Base-by-base conservation (phyloP, 2,329 filamentous ascomycete genomes). In the Microascus cirrosus region DNA sequence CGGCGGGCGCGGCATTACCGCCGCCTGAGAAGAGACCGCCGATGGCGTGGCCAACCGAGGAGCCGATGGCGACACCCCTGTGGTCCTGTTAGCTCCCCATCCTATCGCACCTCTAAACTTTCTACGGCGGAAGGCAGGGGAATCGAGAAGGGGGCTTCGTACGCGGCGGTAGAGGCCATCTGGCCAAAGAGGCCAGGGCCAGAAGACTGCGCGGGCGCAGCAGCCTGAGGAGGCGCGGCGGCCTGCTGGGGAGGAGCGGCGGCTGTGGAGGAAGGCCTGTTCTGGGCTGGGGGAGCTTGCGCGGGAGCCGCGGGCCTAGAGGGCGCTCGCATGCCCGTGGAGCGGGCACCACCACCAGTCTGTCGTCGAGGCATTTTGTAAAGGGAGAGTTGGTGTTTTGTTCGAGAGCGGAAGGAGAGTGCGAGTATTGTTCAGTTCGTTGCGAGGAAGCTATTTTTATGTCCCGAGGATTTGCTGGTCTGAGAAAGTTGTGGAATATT, bases 91-190 rank as follows among this genome's bases (percentile, higher is more conserved):
- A 54, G 53, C 32, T n/a, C 24, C 53, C 20, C 10, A n/a, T 51
- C 20, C 48, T 15, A 24, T 51, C 48, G 13, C 48, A 11, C 12
- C 24, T 24, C 32, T 20, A 22, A n/a, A 20, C 18, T 20, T 50
- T 39, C 39, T 25, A 11, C 28, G 48, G 59, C 53, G 42, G 28
- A 34, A 57, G 11, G 25, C 28, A 28, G n/a, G n/a, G n/a, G n/a
- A n/a, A n/a, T n/a, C n/a, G n/a, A 53, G 54, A 34, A 24, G n/a
- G n/a, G 54, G 28, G 50, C 54, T n/a, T 24, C 91, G 78, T 86
- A 97, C 93, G 94, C 94, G 72, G 94, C 94, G 59, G 94, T 99
- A 70, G 86, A 91, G 64, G 94, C 94, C 89, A 99, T 96, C 80
- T 97, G 90, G 60, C 90, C 93, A 65, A 99, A 90, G 12, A 99